Conservation (phyloP, 2,329 filamentous ascomycete genomes). For the Clarireedia monteithiana region DNA sequence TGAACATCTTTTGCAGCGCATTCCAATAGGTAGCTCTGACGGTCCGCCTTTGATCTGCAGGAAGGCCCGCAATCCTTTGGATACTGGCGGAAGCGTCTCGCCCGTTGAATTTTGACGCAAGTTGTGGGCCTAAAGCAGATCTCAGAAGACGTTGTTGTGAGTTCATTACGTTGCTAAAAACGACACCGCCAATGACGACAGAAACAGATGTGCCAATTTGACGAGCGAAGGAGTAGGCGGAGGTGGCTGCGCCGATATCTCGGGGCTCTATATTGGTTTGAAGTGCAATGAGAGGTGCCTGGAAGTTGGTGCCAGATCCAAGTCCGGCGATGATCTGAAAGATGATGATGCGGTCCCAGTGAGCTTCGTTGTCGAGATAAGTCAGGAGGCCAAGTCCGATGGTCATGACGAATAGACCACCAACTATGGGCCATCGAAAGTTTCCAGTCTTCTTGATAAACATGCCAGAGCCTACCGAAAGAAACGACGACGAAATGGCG, state of each 20-base stretch:
- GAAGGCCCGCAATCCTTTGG: no score
- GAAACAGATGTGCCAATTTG: neutral
- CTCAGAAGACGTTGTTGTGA: neutral
- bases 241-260: conserved; percentile 60
- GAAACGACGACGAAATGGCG: conserved; percentile 57
- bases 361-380: conserved; percentile 47
- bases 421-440: conserved; percentile 53
- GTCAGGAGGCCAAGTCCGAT: conserved; percentile 59
- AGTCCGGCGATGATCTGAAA: conserved; percentile 57
- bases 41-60: no score
- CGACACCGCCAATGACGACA: neutral
- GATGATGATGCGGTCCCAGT: conserved; percentile 47
- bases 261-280: conserved; percentile 53
- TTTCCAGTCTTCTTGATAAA: conserved; percentile 57
- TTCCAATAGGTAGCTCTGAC: no score
- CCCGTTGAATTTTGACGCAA: no score
- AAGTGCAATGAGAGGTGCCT: conserved; percentile 59
- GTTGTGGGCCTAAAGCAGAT: no score
- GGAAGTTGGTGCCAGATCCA: conserved; percentile 62
- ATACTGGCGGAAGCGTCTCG: no score
- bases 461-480: conserved; percentile 50
- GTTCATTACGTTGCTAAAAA: neutral
- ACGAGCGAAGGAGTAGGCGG: conserved; percentile 33
- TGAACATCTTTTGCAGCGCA: no score
- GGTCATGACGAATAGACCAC: conserved; percentile 49